A percentile compares a stretch with the other conserved stretches of the same genome.
phyloP scores from a whole-genome alignment of 371 early-diverging fungal genomes.

The Syncephalastrum racemosum region DNA sequence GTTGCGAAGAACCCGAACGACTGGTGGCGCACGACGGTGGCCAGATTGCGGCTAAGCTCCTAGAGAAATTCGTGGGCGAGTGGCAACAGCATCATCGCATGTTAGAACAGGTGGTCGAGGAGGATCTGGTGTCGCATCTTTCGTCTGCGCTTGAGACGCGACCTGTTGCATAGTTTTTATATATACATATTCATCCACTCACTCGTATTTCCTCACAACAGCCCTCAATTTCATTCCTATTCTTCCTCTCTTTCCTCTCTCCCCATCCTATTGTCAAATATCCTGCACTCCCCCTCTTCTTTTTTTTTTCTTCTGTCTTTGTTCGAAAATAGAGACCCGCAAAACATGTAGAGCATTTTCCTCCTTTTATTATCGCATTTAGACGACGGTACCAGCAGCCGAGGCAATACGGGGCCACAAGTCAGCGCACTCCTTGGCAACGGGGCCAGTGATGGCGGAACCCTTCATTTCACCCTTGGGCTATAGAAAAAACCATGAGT shows the following conservation, averaged over 20 bases:
- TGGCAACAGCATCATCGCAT: conserved; percentile 19
- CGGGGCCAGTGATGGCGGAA: conserved; percentile 99
- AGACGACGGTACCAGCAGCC: conserved; percentile 88
- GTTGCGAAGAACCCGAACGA: conserved; percentile 32
- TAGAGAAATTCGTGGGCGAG: conserved; percentile 51
- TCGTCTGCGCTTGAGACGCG: too few relatives aligned
- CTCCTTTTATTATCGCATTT: conserved; percentile 19
- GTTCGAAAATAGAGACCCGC: too few relatives aligned
- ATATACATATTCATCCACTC: too few relatives aligned
- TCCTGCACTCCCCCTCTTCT: too few relatives aligned
- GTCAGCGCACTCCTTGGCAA: conserved; percentile 99
- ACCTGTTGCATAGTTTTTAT: too few relatives aligned
- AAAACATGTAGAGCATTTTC: not conserved
- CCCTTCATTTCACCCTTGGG: conserved; percentile 99
- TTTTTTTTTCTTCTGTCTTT: too few relatives aligned
- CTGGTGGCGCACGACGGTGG: conserved; percentile 57
- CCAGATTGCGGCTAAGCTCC: conserved; percentile 45
- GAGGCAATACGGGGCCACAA: conserved; percentile 99
- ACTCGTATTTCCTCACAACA: too few relatives aligned
- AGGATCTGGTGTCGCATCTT: not conserved
- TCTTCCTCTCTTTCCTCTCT: too few relatives aligned
- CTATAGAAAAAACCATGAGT: conserved; percentile 46
- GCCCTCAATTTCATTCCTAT: too few relatives aligned
- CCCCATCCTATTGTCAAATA: too few relatives aligned
- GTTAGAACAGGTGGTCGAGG: conserved; percentile 12